These are phyloP conservation scores for Primulina tabacum DNA, from an alignment of 257 asterid genomes.

Conservation along the genomic window DNA sequence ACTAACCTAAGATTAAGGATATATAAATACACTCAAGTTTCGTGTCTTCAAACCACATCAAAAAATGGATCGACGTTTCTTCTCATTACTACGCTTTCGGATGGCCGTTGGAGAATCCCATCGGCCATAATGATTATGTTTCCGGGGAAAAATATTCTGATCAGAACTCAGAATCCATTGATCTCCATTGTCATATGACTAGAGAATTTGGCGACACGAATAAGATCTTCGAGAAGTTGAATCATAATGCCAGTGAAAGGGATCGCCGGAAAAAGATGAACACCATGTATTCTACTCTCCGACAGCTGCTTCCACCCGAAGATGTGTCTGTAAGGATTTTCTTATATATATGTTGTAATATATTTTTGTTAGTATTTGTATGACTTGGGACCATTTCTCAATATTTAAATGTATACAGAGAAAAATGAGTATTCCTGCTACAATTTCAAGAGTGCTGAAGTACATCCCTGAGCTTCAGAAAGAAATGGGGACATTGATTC, in stretches of 20 bases:
- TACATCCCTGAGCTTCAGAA: conserved; percentile 74
- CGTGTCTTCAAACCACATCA: background rate
- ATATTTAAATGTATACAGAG: conserved; percentile 33
- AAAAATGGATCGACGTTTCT: background rate
- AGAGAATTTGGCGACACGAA: background rate
- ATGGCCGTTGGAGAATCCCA: background rate
- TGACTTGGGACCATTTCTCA: too few species aligned
- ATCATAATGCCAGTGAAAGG: conserved; percentile 80
- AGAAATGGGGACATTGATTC: conserved; percentile 44
- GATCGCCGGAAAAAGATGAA: conserved; percentile 70
- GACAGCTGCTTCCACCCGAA: conserved; percentile 60
- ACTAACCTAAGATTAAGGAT: background rate
- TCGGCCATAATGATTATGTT: background rate
- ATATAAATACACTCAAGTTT: background rate
- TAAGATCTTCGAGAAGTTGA: conserved; percentile 43
- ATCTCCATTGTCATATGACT: background rate
- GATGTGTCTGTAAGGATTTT: conserved; percentile 39
- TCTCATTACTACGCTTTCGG: background rate
- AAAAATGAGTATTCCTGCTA: conserved; percentile 61
- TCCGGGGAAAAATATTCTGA: background rate
- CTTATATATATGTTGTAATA: background rate
- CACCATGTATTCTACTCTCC: conserved; percentile 55
- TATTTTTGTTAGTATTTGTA: too few species aligned
- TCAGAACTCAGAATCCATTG: background rate
- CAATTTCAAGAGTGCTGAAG: conserved; percentile 54